Evolutionary conservation across 768 basidiomycete genomes (phyloP), one percentile per base, ranked within the genome.

Genomic region (Hysterangium stoloniferum): DNA sequence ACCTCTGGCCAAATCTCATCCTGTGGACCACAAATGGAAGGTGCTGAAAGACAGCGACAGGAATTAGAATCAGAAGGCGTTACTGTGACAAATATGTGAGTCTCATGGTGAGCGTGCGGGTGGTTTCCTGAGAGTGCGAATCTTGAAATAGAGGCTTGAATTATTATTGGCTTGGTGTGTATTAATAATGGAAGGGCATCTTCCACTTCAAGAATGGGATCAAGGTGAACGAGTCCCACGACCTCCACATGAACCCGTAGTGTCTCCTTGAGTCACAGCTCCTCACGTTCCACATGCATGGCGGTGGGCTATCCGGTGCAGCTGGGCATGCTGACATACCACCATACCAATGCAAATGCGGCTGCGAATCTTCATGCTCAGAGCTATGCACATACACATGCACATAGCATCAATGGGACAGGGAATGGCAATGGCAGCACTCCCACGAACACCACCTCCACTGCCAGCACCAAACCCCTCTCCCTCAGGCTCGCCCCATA

Each of bases 151-250:
- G 67, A 27, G 59, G 74, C 41, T 75, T 92, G 4, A 71, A 83
- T 63, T 62, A 1, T 44, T 17, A 17, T 9, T 34, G 33, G 9
- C 17, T 34, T 34, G 33, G 9, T 34, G 33, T n/a, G n/a, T n/a
- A n/a, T n/a, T n/a, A n/a, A n/a, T n/a, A n/a, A n/a, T n/a, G n/a
- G 52, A 88, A 90, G 61, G 89, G 89, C 8, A 86, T 89, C 53
- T 88, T 77, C 67, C 82, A 89, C 17, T 91, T 92, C 65, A 89
- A 92, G 64, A 89, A 83, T 0, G 89, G 89, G 17, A 76, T 91
- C 64, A 87, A 89, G 62, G 89, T 90, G 45, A 82, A 79, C 56
- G 89, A 92, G 63, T 92, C 90, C 69, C 78, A 87, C 22, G 89
- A 92, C 63, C 77, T 91, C 20, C 82, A 89, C 27, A 89, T 89